phyloP scores from a whole-genome alignment of 768 basidiomycete genomes.

The Lanmaoa rubissima region DNA sequence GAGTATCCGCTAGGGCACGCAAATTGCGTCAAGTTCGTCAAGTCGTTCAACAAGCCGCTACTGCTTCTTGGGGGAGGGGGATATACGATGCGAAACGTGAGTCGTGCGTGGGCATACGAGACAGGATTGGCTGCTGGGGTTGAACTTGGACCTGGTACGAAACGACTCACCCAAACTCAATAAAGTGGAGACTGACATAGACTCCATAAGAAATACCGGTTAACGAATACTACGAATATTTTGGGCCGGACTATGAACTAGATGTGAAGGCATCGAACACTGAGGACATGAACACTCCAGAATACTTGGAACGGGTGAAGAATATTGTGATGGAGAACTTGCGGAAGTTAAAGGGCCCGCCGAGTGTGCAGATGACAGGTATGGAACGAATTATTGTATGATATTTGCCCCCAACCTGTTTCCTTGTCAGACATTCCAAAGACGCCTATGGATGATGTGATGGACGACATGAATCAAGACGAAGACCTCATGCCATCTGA shows the following conservation, averaged over 20 bases:
- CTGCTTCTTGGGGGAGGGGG: slow-evolving; percentile 95
- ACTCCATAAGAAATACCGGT: slow-evolving; percentile 83
- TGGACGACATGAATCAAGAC: slow-evolving; percentile 79
- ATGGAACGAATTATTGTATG: slow-evolving; percentile 15
- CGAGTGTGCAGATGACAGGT: slow-evolving; percentile 92
- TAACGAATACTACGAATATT: slow-evolving; percentile 99
- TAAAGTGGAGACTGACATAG: slow-evolving; percentile 2
- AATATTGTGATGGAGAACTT: slow-evolving; percentile 90
- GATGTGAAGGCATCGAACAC: slow-evolving; percentile 94
- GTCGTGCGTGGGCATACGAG: slow-evolving; percentile 96
- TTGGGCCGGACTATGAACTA: slow-evolving; percentile 94
- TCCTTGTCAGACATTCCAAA: slow-evolving; percentile 69
- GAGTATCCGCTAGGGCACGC: slow-evolving; percentile 69
- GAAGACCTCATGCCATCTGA: slow-evolving; percentile 82
- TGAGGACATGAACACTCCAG: slow-evolving; percentile 90
- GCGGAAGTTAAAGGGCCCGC: slow-evolving; percentile 81
- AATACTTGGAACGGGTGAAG: slow-evolving; percentile 92
- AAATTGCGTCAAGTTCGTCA: slow-evolving; percentile 95
- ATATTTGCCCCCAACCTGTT: not conserved
- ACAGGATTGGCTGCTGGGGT: slow-evolving; percentile 98
- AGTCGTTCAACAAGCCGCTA: slow-evolving; percentile 93
- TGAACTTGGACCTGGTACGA: slow-evolving; percentile 78
- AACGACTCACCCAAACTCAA: not conserved
- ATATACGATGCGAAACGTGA: slow-evolving; percentile 98
- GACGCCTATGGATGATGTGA: slow-evolving; percentile 77